Evolutionary conservation across 495 filamentous ascomycete species (phyloP), one percentile per base, ranked within the genome.

Genomic region (Lepraria neglecta): DNA sequence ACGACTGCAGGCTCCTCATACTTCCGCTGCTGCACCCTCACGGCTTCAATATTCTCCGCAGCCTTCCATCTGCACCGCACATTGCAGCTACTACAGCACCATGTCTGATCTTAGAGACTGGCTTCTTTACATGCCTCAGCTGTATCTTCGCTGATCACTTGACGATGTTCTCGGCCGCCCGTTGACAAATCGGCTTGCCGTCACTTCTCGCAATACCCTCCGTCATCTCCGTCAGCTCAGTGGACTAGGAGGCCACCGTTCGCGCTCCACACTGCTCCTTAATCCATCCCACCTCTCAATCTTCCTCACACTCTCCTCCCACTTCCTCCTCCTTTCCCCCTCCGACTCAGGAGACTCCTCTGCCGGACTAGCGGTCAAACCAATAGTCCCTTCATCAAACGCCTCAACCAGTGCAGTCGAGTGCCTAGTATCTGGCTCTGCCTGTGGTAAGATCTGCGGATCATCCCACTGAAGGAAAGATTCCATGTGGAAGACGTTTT

Each of bases 371-470:
- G 48, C 28, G 28, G 48, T 52, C 48, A 52, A 52, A 15, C 48
- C 48, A 4, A 52, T 52, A 52, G 28, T 52, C 15, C 48, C 48
- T 31, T 28, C 48, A 52, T 52, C 27, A 52, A 52, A 52, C 28
- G 48, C 48, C 15, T 52, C 48, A 31, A 33, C 48, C 48, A 52
- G 31, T 27, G 48, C 48, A 31, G 48, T 52, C 48, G 48, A 52
- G 31, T 52, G 48, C 31, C 48, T 52, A 21, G 28, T 10, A 52
- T 52, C 48, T 31, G 48, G 48, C 48, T 52, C 48, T 9, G 48
- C 15, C 27, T 27, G 48, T 7, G n/a, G 17, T 4, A 52, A 52
- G 15, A 52, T 52, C 10, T 33, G 27, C n/a, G 27, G 48, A 52
- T 52, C 27, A 52, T 52, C 48, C 28, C 28, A 52, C 48, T 52